These are phyloP conservation scores for Aristolochia contorta DNA, from an alignment of 164 flowering plant genomes.

Conservation along the genomic window DNA sequence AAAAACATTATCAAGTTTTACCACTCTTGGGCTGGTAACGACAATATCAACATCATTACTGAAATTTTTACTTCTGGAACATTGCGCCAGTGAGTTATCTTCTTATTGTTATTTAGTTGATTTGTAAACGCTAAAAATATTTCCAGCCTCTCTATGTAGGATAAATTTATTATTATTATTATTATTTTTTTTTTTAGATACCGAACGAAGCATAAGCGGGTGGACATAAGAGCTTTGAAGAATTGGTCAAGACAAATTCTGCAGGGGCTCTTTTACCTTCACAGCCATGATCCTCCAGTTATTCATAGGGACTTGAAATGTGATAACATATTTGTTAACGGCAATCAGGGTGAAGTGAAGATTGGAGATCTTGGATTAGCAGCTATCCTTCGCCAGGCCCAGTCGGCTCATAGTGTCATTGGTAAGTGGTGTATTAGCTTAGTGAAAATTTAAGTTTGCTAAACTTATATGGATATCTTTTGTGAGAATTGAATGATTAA, in stretches of 20 bases:
- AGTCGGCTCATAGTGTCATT: conserved; percentile 85
- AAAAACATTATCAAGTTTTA: conserved; percentile 94
- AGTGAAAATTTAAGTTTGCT: neutral
- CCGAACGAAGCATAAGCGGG: conserved; percentile 84
- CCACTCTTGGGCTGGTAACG: conserved; percentile 77
- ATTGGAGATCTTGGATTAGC: conserved; percentile 93
- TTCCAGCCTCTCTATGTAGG: too few species aligned
- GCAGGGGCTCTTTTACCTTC: conserved; percentile 79
- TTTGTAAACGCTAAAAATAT: neutral
- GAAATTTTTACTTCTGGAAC: conserved; percentile 97
- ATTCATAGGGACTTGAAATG: conserved; percentile 94
- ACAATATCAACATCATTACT: conserved; percentile 70
- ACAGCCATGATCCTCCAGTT: conserved; percentile 84
- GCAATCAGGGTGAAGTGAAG: conserved; percentile 92
- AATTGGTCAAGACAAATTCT: conserved; percentile 97
- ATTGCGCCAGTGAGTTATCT: conserved; percentile 67
- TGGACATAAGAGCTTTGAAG: conserved; percentile 83
- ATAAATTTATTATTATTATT: neutral
- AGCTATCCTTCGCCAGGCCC: conserved; percentile 65
- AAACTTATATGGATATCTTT: neutral
- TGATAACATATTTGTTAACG: conserved; percentile 91
- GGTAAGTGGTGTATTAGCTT: conserved; percentile 30
- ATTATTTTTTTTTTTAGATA: conserved; percentile 46
- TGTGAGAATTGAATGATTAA: neutral
- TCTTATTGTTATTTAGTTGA: neutral